phyloP scores from a whole-genome alignment of 257 asterid species.

The Ilex aquifolium region DNA sequence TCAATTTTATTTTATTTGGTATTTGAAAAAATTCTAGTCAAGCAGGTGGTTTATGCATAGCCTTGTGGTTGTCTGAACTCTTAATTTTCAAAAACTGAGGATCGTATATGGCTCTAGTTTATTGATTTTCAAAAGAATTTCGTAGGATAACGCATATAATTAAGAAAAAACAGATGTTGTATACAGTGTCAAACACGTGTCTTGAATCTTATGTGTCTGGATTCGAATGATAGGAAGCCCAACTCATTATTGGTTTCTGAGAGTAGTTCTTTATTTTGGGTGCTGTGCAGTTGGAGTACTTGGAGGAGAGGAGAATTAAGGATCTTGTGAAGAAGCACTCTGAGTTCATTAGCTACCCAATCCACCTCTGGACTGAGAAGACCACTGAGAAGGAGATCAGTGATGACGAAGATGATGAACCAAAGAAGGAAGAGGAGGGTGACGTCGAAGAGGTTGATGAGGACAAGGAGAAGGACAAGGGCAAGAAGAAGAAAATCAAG shows the following conservation, averaged over 20 bases:
- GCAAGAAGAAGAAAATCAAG: conserved; percentile 75
- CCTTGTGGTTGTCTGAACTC: too few species aligned
- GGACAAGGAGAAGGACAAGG: conserved; percentile 57
- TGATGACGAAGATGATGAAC: conserved; percentile 79
- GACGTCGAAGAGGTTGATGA: conserved; percentile 66
- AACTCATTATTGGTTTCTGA: not conserved
- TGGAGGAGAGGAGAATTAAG: conserved; percentile 73
- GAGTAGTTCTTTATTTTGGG: not conserved
- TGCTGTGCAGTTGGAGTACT: conserved; percentile 49
- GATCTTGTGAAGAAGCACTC: conserved; percentile 88
- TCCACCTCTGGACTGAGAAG: conserved; percentile 74
- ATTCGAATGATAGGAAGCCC: too few species aligned
- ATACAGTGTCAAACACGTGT: too few species aligned
- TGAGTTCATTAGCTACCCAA: conserved; percentile 77
- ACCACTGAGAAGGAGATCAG: conserved; percentile 72
- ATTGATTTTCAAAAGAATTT: too few species aligned
- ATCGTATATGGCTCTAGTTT: too few species aligned
- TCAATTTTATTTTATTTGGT: too few species aligned
- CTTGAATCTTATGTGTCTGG: too few species aligned
- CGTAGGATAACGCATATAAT: too few species aligned
- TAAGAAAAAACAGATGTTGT: too few species aligned
- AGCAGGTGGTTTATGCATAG: too few species aligned
- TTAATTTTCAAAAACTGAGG: too few species aligned
- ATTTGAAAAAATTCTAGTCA: too few species aligned
- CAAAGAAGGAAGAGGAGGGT: conserved; percentile 70